Evolutionary conservation across 2,329 filamentous ascomycete species (phyloP).

Genomic region (Decorospora gaudefroyi): DNA sequence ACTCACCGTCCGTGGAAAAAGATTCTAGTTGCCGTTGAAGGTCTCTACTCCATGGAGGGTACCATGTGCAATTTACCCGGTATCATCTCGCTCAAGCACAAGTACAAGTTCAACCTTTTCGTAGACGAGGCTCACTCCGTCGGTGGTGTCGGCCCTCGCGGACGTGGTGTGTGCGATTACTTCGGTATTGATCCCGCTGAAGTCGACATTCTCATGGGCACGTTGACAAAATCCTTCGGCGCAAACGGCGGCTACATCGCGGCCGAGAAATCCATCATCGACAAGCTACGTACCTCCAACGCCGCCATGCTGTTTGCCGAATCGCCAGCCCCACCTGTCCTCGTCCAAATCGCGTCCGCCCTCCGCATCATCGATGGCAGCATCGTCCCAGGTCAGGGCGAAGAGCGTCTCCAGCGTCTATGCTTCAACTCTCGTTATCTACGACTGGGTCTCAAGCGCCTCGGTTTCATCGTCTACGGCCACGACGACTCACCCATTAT

Average conservation of each 20-base stretch:
- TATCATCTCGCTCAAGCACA: slow-evolving; percentile 81
- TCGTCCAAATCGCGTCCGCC: slow-evolving; percentile 87
- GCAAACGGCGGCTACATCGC: slow-evolving; percentile 97
- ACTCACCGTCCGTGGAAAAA: slow-evolving; percentile 99
- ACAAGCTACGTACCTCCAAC: slow-evolving; percentile 85
- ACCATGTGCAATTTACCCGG: slow-evolving; percentile 98
- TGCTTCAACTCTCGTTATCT: slow-evolving; percentile 99
- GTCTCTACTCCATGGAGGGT: slow-evolving; percentile 98
- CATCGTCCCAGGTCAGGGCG: slow-evolving; percentile 84
- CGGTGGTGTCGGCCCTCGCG: slow-evolving; percentile 84
- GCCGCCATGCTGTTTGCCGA: slow-evolving; percentile 87
- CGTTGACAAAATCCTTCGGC: slow-evolving; percentile 96
- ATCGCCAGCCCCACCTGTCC: slow-evolving; percentile 81
- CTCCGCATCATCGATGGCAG: slow-evolving; percentile 89
- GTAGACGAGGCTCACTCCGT: slow-evolving; percentile 97
- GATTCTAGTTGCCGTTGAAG: slow-evolving; percentile 94
- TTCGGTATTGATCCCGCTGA: slow-evolving; percentile 87
- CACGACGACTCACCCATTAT: slow-evolving; percentile 98
- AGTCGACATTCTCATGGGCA: slow-evolving; percentile 97
- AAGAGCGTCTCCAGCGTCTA: slow-evolving; percentile 92
- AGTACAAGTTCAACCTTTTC: slow-evolving; percentile 96
- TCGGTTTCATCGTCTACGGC: slow-evolving; percentile 95
- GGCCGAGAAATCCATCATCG: slow-evolving; percentile 85
- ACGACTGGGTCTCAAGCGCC: slow-evolving; percentile 92
- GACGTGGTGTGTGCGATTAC: slow-evolving; percentile 95